phyloP scores from a whole-genome alignment of 306 rosid species.

The Echinosophora koreensis region DNA sequence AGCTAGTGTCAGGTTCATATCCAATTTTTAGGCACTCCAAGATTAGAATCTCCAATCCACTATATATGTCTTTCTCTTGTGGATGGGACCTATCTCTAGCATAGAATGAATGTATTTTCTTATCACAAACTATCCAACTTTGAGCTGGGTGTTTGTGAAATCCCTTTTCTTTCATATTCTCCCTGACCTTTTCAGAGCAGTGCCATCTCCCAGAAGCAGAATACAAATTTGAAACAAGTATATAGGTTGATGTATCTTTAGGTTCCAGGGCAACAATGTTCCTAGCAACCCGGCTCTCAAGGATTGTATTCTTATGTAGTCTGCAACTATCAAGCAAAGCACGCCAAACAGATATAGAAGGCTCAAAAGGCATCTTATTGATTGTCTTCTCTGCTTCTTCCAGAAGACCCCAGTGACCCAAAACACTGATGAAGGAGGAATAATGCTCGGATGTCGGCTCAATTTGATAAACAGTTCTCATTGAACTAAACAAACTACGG shows the following conservation, averaged over 20 bases:
- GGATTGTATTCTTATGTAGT: constrained; percentile 56
- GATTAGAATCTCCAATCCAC: constrained; percentile 81
- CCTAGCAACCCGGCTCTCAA: constrained; percentile 69
- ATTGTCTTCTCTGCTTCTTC: constrained; percentile 84
- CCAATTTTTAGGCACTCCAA: constrained; percentile 82
- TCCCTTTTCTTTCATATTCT: constrained; percentile 76
- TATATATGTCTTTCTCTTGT: constrained; percentile 75
- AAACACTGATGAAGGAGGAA: constrained; percentile 78
- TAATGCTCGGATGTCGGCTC: constrained; percentile 74
- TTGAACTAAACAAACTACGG: constrained; percentile 63
- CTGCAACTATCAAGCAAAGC: constrained; percentile 84
- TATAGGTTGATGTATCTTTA: constrained; percentile 69
- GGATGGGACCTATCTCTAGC: constrained; percentile 85
- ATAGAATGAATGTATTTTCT: constrained; percentile 78
- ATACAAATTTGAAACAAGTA: constrained; percentile 85
- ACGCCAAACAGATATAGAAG: constrained; percentile 74
- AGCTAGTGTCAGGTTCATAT: constrained; percentile 81
- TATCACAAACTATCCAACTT: constrained; percentile 75
- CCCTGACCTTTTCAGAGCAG: constrained; percentile 72
- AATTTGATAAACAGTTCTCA: constrained; percentile 61
- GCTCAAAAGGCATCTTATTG: constrained; percentile 68
- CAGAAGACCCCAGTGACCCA: constrained; percentile 85
- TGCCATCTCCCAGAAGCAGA: constrained; percentile 95
- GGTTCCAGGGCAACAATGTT: constrained; percentile 73
- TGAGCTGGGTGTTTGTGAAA: constrained; percentile 77